Conservation (phyloP, 176 grass and related monocot species). For the Dactylis glomerata region DNA sequence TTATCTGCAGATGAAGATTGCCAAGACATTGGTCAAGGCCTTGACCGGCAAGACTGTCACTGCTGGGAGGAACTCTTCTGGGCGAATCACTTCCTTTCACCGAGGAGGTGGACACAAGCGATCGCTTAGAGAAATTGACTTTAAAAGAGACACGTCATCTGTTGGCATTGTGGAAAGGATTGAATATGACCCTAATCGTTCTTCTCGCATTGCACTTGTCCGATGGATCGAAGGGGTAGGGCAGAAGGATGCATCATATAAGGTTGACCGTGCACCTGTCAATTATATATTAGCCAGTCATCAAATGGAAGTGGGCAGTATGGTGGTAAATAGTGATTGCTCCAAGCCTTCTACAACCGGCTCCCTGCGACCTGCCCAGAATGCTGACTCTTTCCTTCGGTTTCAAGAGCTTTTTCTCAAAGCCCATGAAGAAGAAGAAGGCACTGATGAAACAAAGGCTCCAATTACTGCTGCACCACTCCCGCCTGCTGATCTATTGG, state of each 20-base stretch:
- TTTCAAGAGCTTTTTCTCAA: background rate
- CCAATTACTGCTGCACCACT: background rate
- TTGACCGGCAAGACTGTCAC: background rate
- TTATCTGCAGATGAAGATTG: background rate
- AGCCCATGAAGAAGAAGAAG: background rate
- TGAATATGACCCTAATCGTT: background rate
- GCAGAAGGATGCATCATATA: background rate
- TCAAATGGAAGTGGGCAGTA: background rate
- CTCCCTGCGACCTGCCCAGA: background rate
- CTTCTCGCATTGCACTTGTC: background rate
- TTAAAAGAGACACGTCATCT: background rate
- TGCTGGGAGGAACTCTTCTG: background rate
- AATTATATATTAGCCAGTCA: background rate
- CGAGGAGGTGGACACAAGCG: background rate
- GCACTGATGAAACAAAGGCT: background rate
- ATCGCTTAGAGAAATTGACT: background rate
- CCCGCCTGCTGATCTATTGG: background rate
- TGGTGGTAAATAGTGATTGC: background rate
- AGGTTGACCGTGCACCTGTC: background rate
- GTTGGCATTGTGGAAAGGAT: constrained; percentile 6
- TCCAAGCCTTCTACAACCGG: background rate
- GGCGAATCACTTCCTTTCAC: background rate
- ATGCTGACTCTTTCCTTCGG: background rate
- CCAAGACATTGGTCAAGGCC: constrained; percentile 6
- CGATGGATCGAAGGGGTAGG: background rate